These are phyloP conservation scores for Epichloe amarillans DNA, from an alignment of 2,329 filamentous ascomycete species.

Conservation along the genomic window DNA sequence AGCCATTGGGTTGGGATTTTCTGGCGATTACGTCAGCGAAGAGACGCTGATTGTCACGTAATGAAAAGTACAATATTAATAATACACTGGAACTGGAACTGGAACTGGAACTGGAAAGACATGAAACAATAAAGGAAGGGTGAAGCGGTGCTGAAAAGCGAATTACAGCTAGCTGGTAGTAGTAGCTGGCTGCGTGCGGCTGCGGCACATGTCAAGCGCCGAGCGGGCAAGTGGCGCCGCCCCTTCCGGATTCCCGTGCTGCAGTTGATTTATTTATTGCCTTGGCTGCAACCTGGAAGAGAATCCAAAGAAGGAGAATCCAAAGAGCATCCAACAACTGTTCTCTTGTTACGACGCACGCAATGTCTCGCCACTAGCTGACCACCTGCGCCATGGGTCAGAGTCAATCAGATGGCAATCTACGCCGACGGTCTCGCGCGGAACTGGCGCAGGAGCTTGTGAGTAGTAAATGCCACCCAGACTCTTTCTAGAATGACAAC, in stretches of 20 bases:
- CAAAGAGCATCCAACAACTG: neutral
- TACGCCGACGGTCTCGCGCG: conserved; percentile 33
- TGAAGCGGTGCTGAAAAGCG: no score
- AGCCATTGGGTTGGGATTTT: no score
- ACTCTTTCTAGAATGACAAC: no score
- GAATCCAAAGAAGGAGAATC: neutral
- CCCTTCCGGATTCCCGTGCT: neutral
- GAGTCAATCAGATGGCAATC: conserved; percentile 32
- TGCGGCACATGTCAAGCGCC: neutral
- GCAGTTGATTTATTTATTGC: no score
- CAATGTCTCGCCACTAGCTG: conserved; percentile 11
- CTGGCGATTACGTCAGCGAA: no score
- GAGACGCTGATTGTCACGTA: no score
- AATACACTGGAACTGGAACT: no score
- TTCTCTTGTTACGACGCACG: neutral
- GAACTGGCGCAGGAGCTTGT: conserved; percentile 39
- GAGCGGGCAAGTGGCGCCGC: neutral
- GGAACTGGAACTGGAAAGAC: no score
- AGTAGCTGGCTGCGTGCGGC: neutral
- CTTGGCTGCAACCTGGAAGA: neutral
- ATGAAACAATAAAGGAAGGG: no score
- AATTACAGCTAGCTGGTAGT: no score
- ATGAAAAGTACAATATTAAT: no score
- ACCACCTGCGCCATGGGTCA: conserved; percentile 34
- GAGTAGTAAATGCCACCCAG: conserved; percentile 11